These are phyloP conservation scores for Croton laevigatus DNA, from an alignment of 441 rosid species.

Conservation along the genomic window DNA sequence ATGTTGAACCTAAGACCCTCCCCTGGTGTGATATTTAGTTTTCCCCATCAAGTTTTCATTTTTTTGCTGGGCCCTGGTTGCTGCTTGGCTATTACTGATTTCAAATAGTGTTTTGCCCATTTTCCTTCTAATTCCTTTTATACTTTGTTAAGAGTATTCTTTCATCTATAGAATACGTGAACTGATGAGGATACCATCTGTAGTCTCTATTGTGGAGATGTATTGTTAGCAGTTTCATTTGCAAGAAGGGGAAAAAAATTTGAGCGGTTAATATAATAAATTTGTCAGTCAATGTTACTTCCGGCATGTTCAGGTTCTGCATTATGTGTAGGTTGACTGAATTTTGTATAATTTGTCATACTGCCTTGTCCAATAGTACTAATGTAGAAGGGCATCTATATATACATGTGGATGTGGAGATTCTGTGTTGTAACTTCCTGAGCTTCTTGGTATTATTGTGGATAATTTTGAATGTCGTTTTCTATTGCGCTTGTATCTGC, in stretches of 20 bases:
- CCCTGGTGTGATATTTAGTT: background rate
- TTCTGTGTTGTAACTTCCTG: background rate
- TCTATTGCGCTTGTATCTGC: slow-evolving; percentile 23
- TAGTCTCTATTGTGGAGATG: background rate
- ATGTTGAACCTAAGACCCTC: background rate
- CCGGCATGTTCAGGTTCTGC: background rate
- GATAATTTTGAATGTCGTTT: slow-evolving; percentile 15
- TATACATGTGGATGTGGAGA: background rate
- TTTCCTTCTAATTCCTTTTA: background rate
- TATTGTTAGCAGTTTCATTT: background rate
- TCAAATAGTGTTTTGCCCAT: background rate
- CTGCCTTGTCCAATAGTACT: background rate
- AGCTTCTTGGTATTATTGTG: background rate
- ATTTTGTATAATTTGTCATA: background rate
- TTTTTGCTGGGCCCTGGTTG: background rate
- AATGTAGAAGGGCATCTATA: background rate
- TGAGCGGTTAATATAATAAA: background rate
- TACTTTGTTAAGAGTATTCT: background rate
- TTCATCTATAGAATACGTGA: background rate
- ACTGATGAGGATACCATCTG: background rate
- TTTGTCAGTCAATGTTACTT: background rate
- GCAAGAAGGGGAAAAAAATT: background rate
- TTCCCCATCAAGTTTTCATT: background rate
- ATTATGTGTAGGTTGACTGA: background rate
- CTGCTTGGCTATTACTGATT: background rate